A percentile compares a stretch with the other conserved stretches of the same genome.
These are phyloP conservation scores for Fusarium subtropicale DNA, from an alignment of 2,329 filamentous ascomycete genomes.

Conservation along the genomic window DNA sequence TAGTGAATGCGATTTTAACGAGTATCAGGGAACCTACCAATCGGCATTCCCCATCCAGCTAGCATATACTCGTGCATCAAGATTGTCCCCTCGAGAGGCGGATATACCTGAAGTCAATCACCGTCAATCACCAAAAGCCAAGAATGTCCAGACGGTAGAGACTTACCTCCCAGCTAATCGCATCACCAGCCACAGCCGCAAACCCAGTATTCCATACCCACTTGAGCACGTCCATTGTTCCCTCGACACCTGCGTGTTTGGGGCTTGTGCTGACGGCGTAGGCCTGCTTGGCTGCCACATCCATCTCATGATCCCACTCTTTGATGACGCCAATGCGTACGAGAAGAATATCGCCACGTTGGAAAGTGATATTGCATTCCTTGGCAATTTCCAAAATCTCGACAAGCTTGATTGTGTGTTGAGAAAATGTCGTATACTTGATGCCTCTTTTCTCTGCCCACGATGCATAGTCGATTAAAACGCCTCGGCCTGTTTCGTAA, in stretches of 20 bases:
- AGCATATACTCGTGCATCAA: slow-evolving; percentile 60
- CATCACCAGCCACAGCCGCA: slow-evolving; percentile 67
- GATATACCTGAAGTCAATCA: slow-evolving; percentile 39
- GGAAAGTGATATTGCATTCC: slow-evolving; percentile 58
- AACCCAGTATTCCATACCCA: slow-evolving; percentile 71
- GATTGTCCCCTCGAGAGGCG: slow-evolving; percentile 11
- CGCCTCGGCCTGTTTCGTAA: slow-evolving; percentile 57
- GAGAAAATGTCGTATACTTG: slow-evolving; percentile 55
- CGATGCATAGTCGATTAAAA: slow-evolving; percentile 62
- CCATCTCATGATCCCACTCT: slow-evolving; percentile 53
- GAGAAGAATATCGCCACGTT: slow-evolving; percentile 65
- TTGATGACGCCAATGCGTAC: slow-evolving; percentile 64
- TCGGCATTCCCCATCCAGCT: slow-evolving; percentile 61
- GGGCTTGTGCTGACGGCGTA: slow-evolving; percentile 50
- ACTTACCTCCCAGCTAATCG: slow-evolving; percentile 64
- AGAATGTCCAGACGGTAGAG: neutral
- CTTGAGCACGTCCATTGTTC: slow-evolving; percentile 60
- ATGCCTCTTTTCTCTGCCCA: slow-evolving; percentile 56
- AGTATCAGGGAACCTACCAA: neutral
- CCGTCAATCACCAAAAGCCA: neutral
- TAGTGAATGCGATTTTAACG: neutral
- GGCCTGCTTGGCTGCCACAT: slow-evolving; percentile 52
- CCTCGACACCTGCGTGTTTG: slow-evolving; percentile 59
- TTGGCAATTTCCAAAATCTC: slow-evolving; percentile 52
- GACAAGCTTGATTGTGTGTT: slow-evolving; percentile 51